Percentiles rank a stretch among this genome's conserved stretches.
Conservation (phyloP, 805 yeast genomes). For the Kockiozyma suomiensis region DNA sequence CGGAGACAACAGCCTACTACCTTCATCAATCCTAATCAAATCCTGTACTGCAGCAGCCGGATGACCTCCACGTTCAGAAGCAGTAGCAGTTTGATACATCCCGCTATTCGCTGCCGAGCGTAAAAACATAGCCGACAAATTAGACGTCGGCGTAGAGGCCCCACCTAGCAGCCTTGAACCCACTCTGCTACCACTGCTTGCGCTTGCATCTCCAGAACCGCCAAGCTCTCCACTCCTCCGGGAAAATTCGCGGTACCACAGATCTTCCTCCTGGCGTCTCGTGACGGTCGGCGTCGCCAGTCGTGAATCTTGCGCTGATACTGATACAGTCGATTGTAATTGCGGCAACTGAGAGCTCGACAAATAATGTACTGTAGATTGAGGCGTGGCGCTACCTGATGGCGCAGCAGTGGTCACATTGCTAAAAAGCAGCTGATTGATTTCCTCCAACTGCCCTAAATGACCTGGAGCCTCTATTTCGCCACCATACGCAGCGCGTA, state of each 20-base stretch:
- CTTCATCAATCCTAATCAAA: no score
- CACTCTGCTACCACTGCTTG: neutral
- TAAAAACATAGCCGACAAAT: constrained; percentile 30
- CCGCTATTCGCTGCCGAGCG: constrained; percentile 29
- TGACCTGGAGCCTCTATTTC: neutral
- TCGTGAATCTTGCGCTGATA: neutral
- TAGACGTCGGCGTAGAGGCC: constrained; percentile 4
- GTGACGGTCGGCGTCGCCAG: neutral
- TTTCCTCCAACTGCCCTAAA: constrained; percentile 9
- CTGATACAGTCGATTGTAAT: neutral
- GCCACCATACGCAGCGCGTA: constrained; percentile 9
- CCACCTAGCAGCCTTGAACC: neutral
- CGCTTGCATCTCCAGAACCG: neutral
- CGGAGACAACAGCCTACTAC: neutral
- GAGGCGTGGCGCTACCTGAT: neutral
- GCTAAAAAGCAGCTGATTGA: constrained; percentile 21
- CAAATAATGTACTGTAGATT: no score
- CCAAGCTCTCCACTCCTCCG: neutral
- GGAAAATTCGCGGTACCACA: constrained; percentile 5
- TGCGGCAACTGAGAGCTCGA: no score
- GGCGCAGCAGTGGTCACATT: neutral
- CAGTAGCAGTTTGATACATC: constrained; percentile 10
- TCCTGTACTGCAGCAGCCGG: neutral
- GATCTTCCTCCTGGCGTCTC: constrained; percentile 8
- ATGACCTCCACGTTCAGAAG: neutral